These are phyloP conservation scores for Fusarium gaditjirri DNA, from an alignment of 2,329 filamentous ascomycete species.

Conservation along the genomic window DNA sequence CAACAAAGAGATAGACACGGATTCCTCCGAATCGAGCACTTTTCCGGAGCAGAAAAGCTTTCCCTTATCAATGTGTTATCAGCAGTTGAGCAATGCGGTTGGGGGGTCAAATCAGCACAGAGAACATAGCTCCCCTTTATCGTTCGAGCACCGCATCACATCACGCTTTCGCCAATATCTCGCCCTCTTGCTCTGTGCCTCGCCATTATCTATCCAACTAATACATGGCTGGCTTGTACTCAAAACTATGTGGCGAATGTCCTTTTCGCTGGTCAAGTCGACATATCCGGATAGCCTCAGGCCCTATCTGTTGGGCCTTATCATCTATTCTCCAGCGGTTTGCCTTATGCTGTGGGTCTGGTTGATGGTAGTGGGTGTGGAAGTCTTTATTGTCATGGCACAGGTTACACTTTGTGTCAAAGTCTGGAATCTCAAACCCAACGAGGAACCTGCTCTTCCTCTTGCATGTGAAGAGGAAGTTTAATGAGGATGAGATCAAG, in stretches of 20 bases:
- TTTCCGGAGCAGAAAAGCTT: too few relatives aligned
- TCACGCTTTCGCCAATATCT: slow-evolving; percentile 6
- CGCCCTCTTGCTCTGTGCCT: background rate
- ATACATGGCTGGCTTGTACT: slow-evolving; percentile 27
- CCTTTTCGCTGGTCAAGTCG: background rate
- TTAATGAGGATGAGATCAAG: background rate
- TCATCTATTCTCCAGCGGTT: slow-evolving; percentile 3
- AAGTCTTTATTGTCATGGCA: too few relatives aligned
- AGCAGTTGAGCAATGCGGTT: too few relatives aligned
- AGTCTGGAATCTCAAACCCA: too few relatives aligned
- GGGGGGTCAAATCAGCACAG: too few relatives aligned
- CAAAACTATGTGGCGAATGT: slow-evolving; percentile 17
- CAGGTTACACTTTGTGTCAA: too few relatives aligned
- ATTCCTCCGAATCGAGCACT: too few relatives aligned
- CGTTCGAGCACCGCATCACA: background rate
- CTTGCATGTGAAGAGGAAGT: background rate
- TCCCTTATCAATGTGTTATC: too few relatives aligned
- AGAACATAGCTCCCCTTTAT: too few relatives aligned
- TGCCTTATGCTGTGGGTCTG: too few relatives aligned
- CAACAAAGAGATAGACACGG: too few relatives aligned
- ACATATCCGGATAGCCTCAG: slow-evolving; percentile 8
- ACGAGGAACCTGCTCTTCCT: background rate
- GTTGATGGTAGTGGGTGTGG: too few relatives aligned
- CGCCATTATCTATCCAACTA: slow-evolving; percentile 1
- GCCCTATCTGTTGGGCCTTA: slow-evolving; percentile 11